Evolutionary conservation across 2,329 filamentous ascomycete species (phyloP), one percentile per base, ranked within the genome.

Genomic region (Knoxdaviesia capensis): DNA sequence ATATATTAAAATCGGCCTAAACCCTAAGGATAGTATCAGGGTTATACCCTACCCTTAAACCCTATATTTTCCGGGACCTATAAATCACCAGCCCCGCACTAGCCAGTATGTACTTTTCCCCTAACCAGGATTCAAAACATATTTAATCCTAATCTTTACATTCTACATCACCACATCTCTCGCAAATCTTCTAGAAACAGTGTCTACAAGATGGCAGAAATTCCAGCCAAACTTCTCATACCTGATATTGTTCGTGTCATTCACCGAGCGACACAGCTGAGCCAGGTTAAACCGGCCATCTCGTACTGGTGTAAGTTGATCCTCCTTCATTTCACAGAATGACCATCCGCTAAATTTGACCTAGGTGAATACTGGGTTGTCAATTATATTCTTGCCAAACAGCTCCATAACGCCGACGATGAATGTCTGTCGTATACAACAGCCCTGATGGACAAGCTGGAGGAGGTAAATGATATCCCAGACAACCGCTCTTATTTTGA

Each of bases 281-380:
- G 88, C 56, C 71, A 71, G 45, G 74, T 77, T 54, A 90, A 88
- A 59, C 90, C 90, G 6, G 83, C 90, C 45, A 72, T 96, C 50
- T 71, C 87, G 48, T 98, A 96, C 59, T 96, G 88, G 86, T 90
- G 88, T 93, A 70, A 54, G 80, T 70, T 28, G 34, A 36, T 34
- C 46, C 41, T 41, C 42, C 8, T n/a, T n/a, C 3, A 35, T 41
- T 45, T 38, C 36, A 7, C 36, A 8, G 34, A 35, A 8, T 35
- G 34, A 35, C 34, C 7, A 8, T 8, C 8, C 8, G 34, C 7
- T 35, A n/a, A 35, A 3, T 35, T 11, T 9, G 3, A 38, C 9
- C 3, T 38, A 90, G 84, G 82, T 58, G 80, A 92, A 54, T 94
- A 90, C 59, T 90, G 84, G 68, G 83, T 90, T 30, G 81, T 94